Evolutionary conservation across 345 rosid species (phyloP).

Genomic region (Balakata baccata): DNA sequence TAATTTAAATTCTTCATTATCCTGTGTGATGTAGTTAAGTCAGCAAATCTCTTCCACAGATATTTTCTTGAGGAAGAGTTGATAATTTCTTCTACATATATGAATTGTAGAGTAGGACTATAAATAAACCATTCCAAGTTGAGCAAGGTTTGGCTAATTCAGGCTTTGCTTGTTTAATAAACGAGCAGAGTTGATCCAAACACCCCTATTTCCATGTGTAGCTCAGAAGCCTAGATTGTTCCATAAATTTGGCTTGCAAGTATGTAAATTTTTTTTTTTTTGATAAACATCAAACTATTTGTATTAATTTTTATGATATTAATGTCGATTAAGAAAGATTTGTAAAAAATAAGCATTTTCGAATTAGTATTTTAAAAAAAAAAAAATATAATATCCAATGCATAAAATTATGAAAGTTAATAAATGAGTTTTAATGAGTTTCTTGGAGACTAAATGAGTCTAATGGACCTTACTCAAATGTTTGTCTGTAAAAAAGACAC

Average conservation of each 20-base stretch:
- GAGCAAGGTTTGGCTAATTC: background rate
- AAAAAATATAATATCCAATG: too few species aligned
- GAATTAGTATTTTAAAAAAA: too few species aligned
- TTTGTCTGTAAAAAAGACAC: background rate
- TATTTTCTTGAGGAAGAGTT: slow-evolving; percentile 12
- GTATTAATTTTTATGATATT: too few species aligned
- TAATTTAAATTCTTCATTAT: background rate
- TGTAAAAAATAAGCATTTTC: too few species aligned
- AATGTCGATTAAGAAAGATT: too few species aligned
- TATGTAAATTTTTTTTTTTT: background rate
- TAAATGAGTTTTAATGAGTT: background rate
- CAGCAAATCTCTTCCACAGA: slow-evolving; percentile 4
- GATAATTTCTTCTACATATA: background rate
- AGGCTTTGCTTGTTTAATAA: background rate
- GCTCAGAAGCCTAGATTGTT: too few species aligned
- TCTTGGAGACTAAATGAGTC: background rate
- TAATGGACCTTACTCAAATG: background rate
- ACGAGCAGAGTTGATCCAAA: background rate
- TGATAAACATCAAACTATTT: too few species aligned
- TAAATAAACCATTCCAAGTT: background rate
- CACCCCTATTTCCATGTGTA: too few species aligned
- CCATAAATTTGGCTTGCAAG: background rate
- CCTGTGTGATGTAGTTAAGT: slow-evolving; percentile 6
- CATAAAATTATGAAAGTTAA: too few species aligned
- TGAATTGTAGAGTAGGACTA: background rate